Base-by-base conservation (phyloP, 257 asterid species). In the Nemophila menziesii region DNA sequence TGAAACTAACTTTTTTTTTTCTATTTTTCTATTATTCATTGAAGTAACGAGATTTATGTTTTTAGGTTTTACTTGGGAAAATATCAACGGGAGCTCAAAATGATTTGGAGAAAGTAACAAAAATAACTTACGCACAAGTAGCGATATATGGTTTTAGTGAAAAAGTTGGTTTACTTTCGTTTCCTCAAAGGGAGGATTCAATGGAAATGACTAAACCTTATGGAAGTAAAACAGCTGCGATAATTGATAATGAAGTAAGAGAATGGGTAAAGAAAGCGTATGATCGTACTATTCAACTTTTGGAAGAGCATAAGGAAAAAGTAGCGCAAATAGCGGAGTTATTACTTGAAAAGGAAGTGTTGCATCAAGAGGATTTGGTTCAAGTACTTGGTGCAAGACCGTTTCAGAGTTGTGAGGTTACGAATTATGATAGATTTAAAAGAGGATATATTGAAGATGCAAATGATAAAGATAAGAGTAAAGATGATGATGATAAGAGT, bases 31-130 rank as follows among this genome's bases (percentile, higher is more conserved):
- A 5, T 29, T 2, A n/a, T 29, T 29, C 12, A 29, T 2, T 29
- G 4, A 2, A 13, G 12, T 29, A 29, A 29, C 36, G 8, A 7
- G 2, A 13, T 29, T 29, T 10, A 29, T 7, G 12, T 7, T 29
- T 29, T 2, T 39, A 85, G 93, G 93, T 87, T 46, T 52, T 87
- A 62, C 48, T 87, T 11, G 97, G 97, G 42, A 83, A 62, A 73
- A 80, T 87, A 48, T 83, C 95, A 20, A 87, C 95, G 0, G 97
- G 95, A 16, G 97, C 95, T 27, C 97, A 87, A 66, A 78, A 87
- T 49, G 95, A 83, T 56, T 65, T 82, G 70, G 97, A 87, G 68
- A 87, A 78, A 54, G 95, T 87, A n/a, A 80, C 97, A 5, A 77
- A 77, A 58, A 77, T 87, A 83, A 80, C 95, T 4, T 79, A 87